A percentile compares a stretch with the other conserved stretches of the same genome.
Evolutionary conservation across 192 early-diverging fungal genomes (phyloP).

Genomic region (Tieghemiomyces parasiticus): DNA sequence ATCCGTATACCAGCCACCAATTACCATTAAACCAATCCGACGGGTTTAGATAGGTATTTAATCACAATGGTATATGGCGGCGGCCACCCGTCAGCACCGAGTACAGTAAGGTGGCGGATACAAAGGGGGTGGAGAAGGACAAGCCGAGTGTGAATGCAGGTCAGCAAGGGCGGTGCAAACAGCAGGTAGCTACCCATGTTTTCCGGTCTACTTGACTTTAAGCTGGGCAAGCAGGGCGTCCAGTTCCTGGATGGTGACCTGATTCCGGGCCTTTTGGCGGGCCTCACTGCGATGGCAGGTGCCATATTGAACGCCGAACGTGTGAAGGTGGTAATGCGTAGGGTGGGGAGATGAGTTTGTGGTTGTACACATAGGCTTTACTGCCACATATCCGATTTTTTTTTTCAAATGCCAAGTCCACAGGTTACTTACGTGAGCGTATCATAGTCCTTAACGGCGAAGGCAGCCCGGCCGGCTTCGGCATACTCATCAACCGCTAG

Average conservation of each 20-base stretch:
- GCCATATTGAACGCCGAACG: no score
- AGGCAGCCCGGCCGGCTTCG: slow-evolving; percentile 57
- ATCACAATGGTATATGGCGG: no score
- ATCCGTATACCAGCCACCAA: no score
- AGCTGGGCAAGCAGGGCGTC: slow-evolving; percentile 6
- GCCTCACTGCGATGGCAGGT: neutral
- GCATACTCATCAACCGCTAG: slow-evolving; percentile 56
- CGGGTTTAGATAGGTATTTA: no score
- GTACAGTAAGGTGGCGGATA: no score
- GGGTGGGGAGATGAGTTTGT: neutral
- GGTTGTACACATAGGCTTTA: neutral
- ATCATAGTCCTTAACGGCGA: slow-evolving; percentile 41
- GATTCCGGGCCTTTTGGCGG: slow-evolving; percentile 3
- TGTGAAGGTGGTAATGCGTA: neutral
- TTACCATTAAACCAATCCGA: no score
- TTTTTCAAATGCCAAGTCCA: neutral
- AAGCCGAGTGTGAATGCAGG: no score
- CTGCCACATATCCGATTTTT: neutral
- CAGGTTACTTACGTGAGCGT: slow-evolving; percentile 31
- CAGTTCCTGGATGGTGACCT: neutral
- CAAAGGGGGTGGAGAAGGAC: no score
- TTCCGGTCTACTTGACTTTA: slow-evolving; percentile 1
- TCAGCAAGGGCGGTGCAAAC: no score
- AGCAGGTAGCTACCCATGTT: no score
- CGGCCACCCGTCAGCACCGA: no score